phyloP scores from a whole-genome alignment of 2,329 filamentous ascomycete genomes.

The Botrytis tulipae region DNA sequence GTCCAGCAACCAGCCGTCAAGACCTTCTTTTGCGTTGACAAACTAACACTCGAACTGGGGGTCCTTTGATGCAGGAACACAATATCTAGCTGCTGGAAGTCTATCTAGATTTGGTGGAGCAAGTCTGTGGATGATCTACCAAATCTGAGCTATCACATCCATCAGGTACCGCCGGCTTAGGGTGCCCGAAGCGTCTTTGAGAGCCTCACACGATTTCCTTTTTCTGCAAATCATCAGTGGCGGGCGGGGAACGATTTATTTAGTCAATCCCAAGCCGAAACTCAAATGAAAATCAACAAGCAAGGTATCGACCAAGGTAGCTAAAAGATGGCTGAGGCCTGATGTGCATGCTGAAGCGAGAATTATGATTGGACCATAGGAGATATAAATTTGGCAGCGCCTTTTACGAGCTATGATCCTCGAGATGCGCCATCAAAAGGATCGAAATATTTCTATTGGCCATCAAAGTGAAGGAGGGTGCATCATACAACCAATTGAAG shows the following conservation, averaged over 20 bases:
- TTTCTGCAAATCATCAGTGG: constrained; percentile 18
- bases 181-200: constrained; percentile 15
- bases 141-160: constrained; percentile 22
- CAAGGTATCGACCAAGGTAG: neutral
- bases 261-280: neutral
- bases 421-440: constrained; percentile 14
- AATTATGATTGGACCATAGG: constrained; percentile 9
- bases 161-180: constrained; percentile 20
- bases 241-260: constrained; percentile 11
- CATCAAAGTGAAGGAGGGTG: neutral
- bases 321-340: neutral
- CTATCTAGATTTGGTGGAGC: constrained; percentile 21
- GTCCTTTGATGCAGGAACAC: constrained; percentile 20
- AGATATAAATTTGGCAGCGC: neutral
- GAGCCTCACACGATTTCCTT: constrained; percentile 20
- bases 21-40: constrained; percentile 21
- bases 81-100: constrained; percentile 17
- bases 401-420: constrained; percentile 7
- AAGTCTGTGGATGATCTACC: constrained; percentile 16
- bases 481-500: neutral
- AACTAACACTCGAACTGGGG: constrained; percentile 14
- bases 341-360: constrained; percentile 18
- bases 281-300: neutral
- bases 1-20: constrained; percentile 23
- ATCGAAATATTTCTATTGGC: neutral